Base-by-base conservation (phyloP, 345 rosid genomes). In the Litchi chinensis region DNA sequence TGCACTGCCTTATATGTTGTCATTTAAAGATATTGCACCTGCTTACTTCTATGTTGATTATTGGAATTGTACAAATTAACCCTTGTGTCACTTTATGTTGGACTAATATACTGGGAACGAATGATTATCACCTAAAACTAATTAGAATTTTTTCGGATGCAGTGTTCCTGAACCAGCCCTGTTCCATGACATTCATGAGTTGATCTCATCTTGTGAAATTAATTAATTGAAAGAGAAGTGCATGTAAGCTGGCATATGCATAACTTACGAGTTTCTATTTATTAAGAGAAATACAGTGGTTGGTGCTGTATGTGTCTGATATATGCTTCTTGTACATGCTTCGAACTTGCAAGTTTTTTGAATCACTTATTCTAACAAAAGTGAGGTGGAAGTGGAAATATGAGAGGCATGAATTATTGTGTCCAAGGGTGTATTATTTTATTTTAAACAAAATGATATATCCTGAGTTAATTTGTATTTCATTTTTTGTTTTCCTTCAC, bases 401-500 rank as follows among this genome's bases (percentile, higher is more conserved):
- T 22, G 19, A 69, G 50, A 8, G 13, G 39, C 13, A 5, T 56
- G 43, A 10, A 54, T 50, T 50, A 26, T 50, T 28, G 37, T 52
- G 43, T 40, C 65, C 12, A 37, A 57, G 43, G 4, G 26, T 44
- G 2, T 73, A 4, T 59, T 37, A 28, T n/a, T 26, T 73, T 19
- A 7, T n/a, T 40, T 68, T 44, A 28, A 21, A 28, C 39, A 46
- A 12, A 22, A 37, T 57, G 24, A 10, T 71, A 10, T n/a, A 48
- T 59, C 68, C 10, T 3, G 11, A 16, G n/a, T 15, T 28, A 22
- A 63, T 21, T 77, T 75, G 48, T 1, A 8, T 24, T 8, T 64
- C 70, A 10, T 18, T 79, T 50, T 70, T 65, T 8, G 22, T 71
- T 69, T 43, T 11, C 40, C 57, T 65, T 41, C 24, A 75, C 66